Evolutionary conservation across 805 yeast species (phyloP), one percentile per base, ranked within the genome.

Genomic region (Ogataea saltuana): DNA sequence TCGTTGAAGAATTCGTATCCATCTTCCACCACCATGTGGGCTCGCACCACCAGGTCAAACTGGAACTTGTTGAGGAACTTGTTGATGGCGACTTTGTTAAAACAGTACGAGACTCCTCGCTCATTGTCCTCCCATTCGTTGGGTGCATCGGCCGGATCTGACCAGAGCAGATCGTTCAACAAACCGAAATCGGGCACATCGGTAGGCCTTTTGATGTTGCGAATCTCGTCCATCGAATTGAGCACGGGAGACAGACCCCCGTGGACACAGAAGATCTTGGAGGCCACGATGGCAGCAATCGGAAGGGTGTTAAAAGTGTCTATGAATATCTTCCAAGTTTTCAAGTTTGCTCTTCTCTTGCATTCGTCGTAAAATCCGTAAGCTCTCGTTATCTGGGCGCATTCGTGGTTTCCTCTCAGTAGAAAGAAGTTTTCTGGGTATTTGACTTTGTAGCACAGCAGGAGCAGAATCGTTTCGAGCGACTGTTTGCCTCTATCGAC

Each of bases 311-410:
- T 93, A 71, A 93, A 93, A 1, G 96, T 89, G 69, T 93, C 99
- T 54, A 93, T 80, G 59, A 93, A 93, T 21, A 80, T 68, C 62
- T 90, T 89, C 99, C 99, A 93, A 1, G 90, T 85, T 62, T 91
- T 93, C 56, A 90, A 79, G 59, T 85, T 87, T 57, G 96, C 81
- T 48, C 99, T 75, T 58, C 99, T 79, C 64, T 93, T 93, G 71
- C 99, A 93, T 68, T 93, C 99, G 67, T 93, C 99, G 63, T 89
- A 93, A 60, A 93, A 93, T 2, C 99, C 99, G 65, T 93, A 93
- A 23, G 93, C 96, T 51, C 97, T 79, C 1, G 98, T 91, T 44
- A 93, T 95, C 59, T 88, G 88, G 16, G 99, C 97, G 66, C 96
- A 88, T 69, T 93, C 99, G 68, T 93, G 99, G 66, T 93, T 93